A percentile compares a stretch with the other conserved stretches of the same genome.
phyloP scores from a whole-genome alignment of 805 yeast species.

The Ogataea philodendri region DNA sequence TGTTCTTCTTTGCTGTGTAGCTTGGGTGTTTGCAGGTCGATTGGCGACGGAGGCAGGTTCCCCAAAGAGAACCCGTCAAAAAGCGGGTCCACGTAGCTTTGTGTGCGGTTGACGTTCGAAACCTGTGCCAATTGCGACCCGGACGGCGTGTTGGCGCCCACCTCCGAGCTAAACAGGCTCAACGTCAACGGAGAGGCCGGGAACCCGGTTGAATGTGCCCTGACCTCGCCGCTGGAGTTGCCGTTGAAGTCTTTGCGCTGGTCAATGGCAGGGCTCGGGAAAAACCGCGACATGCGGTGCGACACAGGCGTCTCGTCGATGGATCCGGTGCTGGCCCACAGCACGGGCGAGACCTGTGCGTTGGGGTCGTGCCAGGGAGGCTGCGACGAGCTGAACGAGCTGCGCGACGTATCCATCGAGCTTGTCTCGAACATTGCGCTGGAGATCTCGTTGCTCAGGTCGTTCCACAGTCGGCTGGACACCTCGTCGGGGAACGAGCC shows the following conservation, averaged over 20 bases:
- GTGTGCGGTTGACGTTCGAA: conserved; percentile 4
- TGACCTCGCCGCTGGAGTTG: conserved; percentile 10
- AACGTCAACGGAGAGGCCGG: conserved; percentile 23
- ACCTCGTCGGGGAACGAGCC: conserved; percentile 1
- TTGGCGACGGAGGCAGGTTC: conserved; percentile 2
- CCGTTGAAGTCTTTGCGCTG: conserved; percentile 19
- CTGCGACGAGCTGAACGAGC: background rate
- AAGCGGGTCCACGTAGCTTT: conserved; percentile 17
- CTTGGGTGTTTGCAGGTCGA: background rate
- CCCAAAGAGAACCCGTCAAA: conserved; percentile 23
- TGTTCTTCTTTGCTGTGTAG: background rate
- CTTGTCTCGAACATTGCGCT: conserved; percentile 2
- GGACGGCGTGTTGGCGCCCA: conserved; percentile 1
- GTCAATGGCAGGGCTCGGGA: conserved; percentile 34
- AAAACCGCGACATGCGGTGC: conserved; percentile 34
- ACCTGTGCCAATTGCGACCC: conserved; percentile 3
- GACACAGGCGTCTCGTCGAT: conserved; percentile 26
- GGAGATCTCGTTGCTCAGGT: conserved; percentile 15
- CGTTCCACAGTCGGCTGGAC: conserved; percentile 19
- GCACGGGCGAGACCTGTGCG: conserved; percentile 23
- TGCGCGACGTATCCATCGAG: background rate
- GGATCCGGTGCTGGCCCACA: conserved; percentile 25
- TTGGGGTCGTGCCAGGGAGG: conserved; percentile 5
- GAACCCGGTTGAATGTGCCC: conserved; percentile 24
- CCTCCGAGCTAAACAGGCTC: conserved; percentile 15